Evolutionary conservation across 1,139 yeast species (phyloP).

Genomic region (Zhuliangozyma blackwelliae): DNA sequence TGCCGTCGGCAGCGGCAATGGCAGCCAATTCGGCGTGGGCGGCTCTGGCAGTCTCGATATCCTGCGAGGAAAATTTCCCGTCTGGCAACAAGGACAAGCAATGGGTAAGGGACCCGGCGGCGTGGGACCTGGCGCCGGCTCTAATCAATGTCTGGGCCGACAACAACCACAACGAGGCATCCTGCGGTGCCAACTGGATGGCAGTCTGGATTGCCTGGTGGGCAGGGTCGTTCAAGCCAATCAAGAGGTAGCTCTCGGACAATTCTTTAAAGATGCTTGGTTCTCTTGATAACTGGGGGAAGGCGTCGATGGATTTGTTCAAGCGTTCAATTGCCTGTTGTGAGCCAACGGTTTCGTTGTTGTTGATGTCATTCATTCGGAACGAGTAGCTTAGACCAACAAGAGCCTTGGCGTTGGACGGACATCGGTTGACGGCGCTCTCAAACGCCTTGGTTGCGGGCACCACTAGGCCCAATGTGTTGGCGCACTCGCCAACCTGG

Average conservation of each 20-base stretch:
- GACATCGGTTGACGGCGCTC: conserved; percentile 41
- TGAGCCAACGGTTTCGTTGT: conserved; percentile 37
- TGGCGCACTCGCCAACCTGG: conserved; percentile 49
- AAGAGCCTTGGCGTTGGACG: conserved; percentile 37
- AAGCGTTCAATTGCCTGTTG: conserved; percentile 42
- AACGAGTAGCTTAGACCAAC: conserved; percentile 40
- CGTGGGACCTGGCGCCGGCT: conserved; percentile 39
- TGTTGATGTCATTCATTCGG: conserved; percentile 31
- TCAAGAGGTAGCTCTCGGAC: conserved; percentile 44
- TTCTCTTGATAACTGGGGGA: conserved; percentile 29
- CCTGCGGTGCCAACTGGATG: conserved; percentile 36
- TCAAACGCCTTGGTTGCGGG: conserved; percentile 46
- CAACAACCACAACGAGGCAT: conserved; percentile 43
- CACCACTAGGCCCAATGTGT: conserved; percentile 34
- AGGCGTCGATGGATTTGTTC: conserved; percentile 31
- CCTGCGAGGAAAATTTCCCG: conserved; percentile 21
- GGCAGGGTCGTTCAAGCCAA: conserved; percentile 49
- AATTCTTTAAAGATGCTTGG: conserved; percentile 42
- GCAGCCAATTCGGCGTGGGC: conserved; percentile 54
- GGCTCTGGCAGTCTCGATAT: conserved; percentile 45
- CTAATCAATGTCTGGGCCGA: conserved; percentile 45
- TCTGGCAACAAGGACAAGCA: conserved; percentile 39
- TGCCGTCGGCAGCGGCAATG: conserved; percentile 48
- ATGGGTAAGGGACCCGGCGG: conserved; percentile 43
- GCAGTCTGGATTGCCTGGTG: conserved; percentile 46